Conservation (phyloP, 78 protist genomes). For the Dictyostelium firmibasis region DNA sequence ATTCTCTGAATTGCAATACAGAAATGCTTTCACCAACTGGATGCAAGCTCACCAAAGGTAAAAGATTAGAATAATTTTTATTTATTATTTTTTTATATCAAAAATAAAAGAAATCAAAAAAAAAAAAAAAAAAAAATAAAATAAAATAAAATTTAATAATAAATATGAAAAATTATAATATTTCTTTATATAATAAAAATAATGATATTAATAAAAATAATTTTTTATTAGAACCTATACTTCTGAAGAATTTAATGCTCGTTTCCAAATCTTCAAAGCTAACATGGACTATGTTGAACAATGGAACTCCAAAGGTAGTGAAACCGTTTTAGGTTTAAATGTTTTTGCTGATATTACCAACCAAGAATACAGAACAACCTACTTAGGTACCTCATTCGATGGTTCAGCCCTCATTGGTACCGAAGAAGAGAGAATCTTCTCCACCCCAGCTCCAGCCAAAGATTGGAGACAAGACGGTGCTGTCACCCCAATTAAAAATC, state of each 20-base stretch:
- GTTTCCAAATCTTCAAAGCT: conserved; percentile 44
- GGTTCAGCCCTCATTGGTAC: neutral
- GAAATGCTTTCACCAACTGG: conserved; percentile 54
- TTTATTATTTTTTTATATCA: too few species aligned
- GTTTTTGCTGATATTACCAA: conserved; percentile 75
- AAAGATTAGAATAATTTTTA: too few species aligned
- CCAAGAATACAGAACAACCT: conserved; percentile 35
- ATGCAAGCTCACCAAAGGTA: conserved; percentile 18
- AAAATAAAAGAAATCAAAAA: too few species aligned
- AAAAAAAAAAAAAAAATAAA: too few species aligned
- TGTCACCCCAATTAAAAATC: conserved; percentile 84
- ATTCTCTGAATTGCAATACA: conserved; percentile 17
- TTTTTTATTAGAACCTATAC: neutral
- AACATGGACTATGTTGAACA: conserved; percentile 53
- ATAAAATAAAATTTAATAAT: too few species aligned
- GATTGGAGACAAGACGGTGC: conserved; percentile 51
- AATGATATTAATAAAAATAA: too few species aligned
- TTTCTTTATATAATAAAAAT: too few species aligned
- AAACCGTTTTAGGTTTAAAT: conserved; percentile 66
- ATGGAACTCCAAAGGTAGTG: conserved; percentile 58
- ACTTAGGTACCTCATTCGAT: conserved; percentile 33
- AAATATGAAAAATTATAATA: too few species aligned
- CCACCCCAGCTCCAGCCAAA: neutral
- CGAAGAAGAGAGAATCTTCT: neutral
- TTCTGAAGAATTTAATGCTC: conserved; percentile 16